Base-by-base conservation (phyloP, 345 rosid species). In the Eucalyptus erythrocorys region DNA sequence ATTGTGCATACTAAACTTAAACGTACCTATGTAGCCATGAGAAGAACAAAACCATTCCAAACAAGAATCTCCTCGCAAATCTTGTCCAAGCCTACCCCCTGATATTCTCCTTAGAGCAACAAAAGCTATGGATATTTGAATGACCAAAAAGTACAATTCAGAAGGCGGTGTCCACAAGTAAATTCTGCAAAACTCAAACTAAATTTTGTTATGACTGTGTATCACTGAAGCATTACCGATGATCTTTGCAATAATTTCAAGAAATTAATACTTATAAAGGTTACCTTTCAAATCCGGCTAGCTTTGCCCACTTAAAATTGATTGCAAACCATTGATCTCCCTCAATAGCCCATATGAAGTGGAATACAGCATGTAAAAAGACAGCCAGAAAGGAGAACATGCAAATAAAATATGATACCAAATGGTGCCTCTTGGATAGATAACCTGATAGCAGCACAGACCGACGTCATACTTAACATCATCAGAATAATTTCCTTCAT, bases 201-300 rank as follows among this genome's bases (percentile, higher is more conserved):
- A 86, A 80, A 53, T 32, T 86, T 13, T 34, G 47, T 76, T 40
- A 76, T 76, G 84, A 76, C 47, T 21, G 27, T 10, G 45, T 37
- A 40, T 22, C 84, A 76, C 84, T 40, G 16, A 76, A 76, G 84
- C 47, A 40, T 30, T 85, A 37, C 87, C 4, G 59, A 47, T 64
- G 61, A 48, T 49, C 50, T 89, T 43, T 30, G n/a, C 82, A 79
- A 32, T 16, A 42, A 55, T 17, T 50, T 17, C 34, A 86, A 53
- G 80, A 88, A 61, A 8, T 85, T 49, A 40, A 43, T 15, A 24
- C 30, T 50, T 37, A 82, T 40, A 30, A 85, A 66, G 26, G 51
- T 48, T 85, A 94, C 94, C 95, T 91, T 50, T 66, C 48, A 61
- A 94, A 93, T 76, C 95, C 95, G 3, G 92, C 89, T 81, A 93